These are phyloP conservation scores for Tetradesmus obliquus DNA, from an alignment of 139 green algal genomes.

Conservation along the genomic window DNA sequence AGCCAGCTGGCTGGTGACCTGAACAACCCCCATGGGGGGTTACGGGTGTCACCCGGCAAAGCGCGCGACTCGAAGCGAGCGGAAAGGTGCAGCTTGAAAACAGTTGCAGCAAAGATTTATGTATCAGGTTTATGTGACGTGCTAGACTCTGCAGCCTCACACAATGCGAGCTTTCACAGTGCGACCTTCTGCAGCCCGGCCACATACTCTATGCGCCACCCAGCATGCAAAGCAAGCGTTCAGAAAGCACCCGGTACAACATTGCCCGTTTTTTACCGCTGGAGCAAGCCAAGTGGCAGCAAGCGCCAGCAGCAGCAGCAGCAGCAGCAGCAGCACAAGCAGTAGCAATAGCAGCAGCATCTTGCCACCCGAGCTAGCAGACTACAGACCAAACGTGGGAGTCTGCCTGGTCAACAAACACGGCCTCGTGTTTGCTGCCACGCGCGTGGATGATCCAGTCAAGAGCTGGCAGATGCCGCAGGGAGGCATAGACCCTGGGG, in stretches of 20 bases:
- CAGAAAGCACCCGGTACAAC: neutral
- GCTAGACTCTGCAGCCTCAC: no score
- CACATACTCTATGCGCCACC: neutral
- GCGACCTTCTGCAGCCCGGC: neutral
- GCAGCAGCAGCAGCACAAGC: neutral
- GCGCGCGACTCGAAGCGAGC: neutral
- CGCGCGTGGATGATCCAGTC: conserved; percentile 12
- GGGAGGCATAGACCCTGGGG: conserved; percentile 29
- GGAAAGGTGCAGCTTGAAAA: no score
- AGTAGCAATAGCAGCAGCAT: neutral
- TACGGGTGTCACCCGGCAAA: neutral
- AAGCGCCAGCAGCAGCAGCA: no score
- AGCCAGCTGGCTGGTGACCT: neutral
- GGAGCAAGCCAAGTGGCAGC: neutral
- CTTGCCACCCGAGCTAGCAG: conserved; percentile 5
- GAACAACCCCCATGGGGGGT: neutral
- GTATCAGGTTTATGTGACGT: no score
- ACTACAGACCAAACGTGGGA: conserved; percentile 29
- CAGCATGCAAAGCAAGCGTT: neutral
- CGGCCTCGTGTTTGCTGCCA: conserved; percentile 35
- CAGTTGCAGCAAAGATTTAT: no score
- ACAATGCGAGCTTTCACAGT: neutral
- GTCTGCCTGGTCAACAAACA: conserved; percentile 18
- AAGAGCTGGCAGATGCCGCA: conserved; percentile 38
- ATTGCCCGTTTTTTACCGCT: neutral